Evolutionary conservation across 2,329 filamentous ascomycete genomes (phyloP), one percentile per base, ranked within the genome.

Genomic region (Pseudogymnoascus destructans): DNA sequence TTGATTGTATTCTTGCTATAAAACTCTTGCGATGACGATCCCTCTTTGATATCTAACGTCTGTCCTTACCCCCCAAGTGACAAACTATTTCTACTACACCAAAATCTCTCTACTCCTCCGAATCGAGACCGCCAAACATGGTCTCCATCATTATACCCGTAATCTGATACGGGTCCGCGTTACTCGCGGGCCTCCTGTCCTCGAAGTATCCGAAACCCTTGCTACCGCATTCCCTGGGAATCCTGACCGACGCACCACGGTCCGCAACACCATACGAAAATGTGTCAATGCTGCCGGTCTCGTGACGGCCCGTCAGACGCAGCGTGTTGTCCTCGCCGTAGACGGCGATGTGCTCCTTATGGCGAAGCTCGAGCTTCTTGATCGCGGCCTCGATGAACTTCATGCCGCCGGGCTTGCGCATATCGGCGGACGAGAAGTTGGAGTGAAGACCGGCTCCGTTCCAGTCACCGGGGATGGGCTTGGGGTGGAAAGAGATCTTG

Each of bases 201-300:
- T 96, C 90, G 65, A 96, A 95, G 81, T 96, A 96, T 64, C 91
- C 91, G 77, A 87, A 93, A 73, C 89, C 89, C 74, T 95, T 88
- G 71, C 87, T 84, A 55, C 87, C 90, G 66, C 81, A 82, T 68
- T 89, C 84, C 68, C 90, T 85, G 67, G 91, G 91, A 67, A 98
- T 93, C 73, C 93, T 89, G 69, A 97, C 91, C 36, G 87, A 95
- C 60, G 88, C 86, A 69, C 92, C 93, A 75, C 93, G 90, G 85
- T 97, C 92, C 73, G 93, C 93, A 62, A 97, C 85, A 70, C 93
- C 92, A 74, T 85, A 97, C 66, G 83, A 84, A 82, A 98, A 98
- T 72, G 86, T 81, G 71, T 98, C 92, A 70, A 95, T 96, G 67
- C 79, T 82, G 52, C 91, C 91, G 9, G 93, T 98, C 84, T 98